Evolutionary conservation across 1,284 basidiomycete species (phyloP).

Genomic region (Tilletia indica): DNA sequence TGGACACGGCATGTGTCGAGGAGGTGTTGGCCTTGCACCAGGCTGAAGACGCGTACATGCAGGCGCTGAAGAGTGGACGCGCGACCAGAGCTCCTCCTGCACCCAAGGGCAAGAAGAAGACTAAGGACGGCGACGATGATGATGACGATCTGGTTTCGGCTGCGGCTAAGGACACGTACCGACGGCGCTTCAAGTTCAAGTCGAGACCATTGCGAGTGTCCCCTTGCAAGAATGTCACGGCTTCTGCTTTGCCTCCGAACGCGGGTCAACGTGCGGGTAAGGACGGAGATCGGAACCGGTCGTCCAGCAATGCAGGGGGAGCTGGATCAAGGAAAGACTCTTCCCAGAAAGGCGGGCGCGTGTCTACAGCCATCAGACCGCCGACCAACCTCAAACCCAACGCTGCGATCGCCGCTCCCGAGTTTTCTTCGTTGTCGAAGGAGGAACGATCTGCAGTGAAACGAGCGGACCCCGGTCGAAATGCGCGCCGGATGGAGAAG

Average conservation of each 20-base stretch:
- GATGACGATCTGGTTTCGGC: constrained; percentile 23
- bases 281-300: neutral
- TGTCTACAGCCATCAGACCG: neutral
- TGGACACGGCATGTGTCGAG: constrained; percentile 63
- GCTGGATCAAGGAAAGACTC: neutral
- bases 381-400: neutral
- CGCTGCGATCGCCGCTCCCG: neutral
- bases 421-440: constrained; percentile 28
- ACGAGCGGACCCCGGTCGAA: constrained; percentile 42
- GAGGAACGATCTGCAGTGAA: constrained; percentile 45
- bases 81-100: neutral
- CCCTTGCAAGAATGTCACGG: constrained; percentile 42
- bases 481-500: constrained; percentile 46
- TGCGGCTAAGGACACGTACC: constrained; percentile 29
- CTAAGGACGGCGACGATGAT: constrained; percentile 21
- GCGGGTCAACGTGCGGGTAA: neutral
- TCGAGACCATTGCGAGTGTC: constrained; percentile 45
- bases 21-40: constrained; percentile 50
- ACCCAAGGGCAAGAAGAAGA: constrained; percentile 19
- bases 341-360: neutral
- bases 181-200: constrained; percentile 47
- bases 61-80: constrained; percentile 20
- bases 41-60: constrained; percentile 48
- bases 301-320: too few species aligned
- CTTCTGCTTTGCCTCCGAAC: neutral